Evolutionary conservation across 495 filamentous ascomycete species (phyloP).

Genomic region (Eremomyces bilateralis): DNA sequence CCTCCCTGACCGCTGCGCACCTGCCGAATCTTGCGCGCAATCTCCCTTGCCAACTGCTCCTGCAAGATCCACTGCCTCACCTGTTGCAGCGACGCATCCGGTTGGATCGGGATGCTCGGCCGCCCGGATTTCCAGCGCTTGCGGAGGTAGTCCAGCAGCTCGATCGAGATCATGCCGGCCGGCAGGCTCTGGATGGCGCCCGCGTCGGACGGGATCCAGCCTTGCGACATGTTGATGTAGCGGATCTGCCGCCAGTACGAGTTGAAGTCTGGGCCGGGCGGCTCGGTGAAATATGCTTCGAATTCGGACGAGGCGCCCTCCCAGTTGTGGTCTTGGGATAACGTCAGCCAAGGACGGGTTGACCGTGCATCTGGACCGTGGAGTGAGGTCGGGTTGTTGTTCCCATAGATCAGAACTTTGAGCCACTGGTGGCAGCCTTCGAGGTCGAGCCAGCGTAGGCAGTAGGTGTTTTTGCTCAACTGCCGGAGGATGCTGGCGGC

Average conservation of each 20-base stretch:
- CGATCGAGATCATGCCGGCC: slow-evolving; percentile 3
- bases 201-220: slow-evolving; percentile 19
- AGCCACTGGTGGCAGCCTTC: slow-evolving; percentile 59
- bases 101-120: too few relatives aligned
- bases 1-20: too few relatives aligned
- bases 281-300: neutral
- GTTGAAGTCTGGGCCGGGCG: slow-evolving; percentile 27
- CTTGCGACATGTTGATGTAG: slow-evolving; percentile 27
- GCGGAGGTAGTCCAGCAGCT: slow-evolving; percentile 5
- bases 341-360: neutral
- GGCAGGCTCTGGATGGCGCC: slow-evolving; percentile 5
- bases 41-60: too few relatives aligned
- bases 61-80: too few relatives aligned
- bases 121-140: too few relatives aligned
- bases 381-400: neutral
- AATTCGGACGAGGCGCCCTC: slow-evolving; percentile 2
- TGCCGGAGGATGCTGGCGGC: slow-evolving; percentile 45
- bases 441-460: slow-evolving; percentile 59
- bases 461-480: slow-evolving; percentile 42
- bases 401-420: slow-evolving; percentile 30
- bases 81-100: too few relatives aligned
- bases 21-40: too few relatives aligned
- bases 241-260: slow-evolving; percentile 28
- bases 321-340: slow-evolving; percentile 6
- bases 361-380: neutral